Evolutionary conservation across 2,329 filamentous ascomycete species (phyloP).

Genomic region (Pyrenochaeta sp.): DNA sequence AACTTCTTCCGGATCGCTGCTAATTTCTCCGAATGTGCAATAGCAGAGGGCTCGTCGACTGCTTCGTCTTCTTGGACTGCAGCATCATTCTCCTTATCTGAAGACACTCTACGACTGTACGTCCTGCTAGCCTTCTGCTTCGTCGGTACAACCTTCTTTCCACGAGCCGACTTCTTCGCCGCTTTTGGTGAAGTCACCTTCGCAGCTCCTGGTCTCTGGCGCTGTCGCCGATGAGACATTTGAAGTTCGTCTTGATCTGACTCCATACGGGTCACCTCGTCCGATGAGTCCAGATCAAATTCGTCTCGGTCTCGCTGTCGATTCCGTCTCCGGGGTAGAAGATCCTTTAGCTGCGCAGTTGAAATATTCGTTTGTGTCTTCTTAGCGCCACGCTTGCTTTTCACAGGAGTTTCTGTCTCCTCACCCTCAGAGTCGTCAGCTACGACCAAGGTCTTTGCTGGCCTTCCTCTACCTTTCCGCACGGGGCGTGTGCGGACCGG

Average conservation of each 20-base stretch:
- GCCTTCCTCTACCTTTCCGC: conserved; percentile 24
- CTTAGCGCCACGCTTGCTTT: conserved; percentile 20
- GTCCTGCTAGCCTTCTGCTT: conserved; percentile 38
- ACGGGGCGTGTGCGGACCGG: conserved; percentile 24
- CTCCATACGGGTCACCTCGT: conserved; percentile 39
- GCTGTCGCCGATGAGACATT: conserved; percentile 32
- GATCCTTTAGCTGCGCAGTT: conserved; percentile 54
- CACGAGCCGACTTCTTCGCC: conserved; percentile 31
- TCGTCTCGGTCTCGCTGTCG: conserved; percentile 43
- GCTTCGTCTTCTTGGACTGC: conserved; percentile 31
- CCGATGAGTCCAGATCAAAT: conserved; percentile 51
- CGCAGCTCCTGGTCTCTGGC: conserved; percentile 17
- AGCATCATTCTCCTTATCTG: conserved; percentile 54
- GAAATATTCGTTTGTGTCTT: conserved; percentile 45
- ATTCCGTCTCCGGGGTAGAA: conserved; percentile 53
- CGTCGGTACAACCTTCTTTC: conserved; percentile 27
- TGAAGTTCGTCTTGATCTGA: conserved; percentile 55
- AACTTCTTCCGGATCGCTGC: conserved; percentile 57
- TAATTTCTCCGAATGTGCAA: conserved; percentile 44
- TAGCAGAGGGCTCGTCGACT: conserved; percentile 36
- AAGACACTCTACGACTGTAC: conserved; percentile 45
- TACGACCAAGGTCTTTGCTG: conserved; percentile 20
- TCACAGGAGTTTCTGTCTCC: conserved; percentile 31
- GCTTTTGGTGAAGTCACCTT: conserved; percentile 32
- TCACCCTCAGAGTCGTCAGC: conserved; percentile 33